Evolutionary conservation across 805 yeast genomes (phyloP).

Genomic region (Candida pini): DNA sequence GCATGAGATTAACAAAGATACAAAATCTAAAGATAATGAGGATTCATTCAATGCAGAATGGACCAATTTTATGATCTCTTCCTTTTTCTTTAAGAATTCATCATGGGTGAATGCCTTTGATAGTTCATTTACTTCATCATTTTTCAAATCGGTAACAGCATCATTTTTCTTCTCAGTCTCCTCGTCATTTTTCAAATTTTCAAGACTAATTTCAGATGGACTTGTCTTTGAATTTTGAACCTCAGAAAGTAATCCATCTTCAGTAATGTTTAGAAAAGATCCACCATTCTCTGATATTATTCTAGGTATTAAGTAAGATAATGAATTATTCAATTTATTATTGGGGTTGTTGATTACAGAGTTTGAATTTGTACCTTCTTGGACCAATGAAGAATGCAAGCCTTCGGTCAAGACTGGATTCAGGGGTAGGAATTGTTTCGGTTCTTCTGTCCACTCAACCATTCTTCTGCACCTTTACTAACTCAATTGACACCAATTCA

Average conservation of each 20-base stretch:
- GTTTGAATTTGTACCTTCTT: not conserved
- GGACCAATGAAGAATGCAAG: too few relatives aligned
- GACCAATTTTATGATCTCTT: conserved; percentile 47
- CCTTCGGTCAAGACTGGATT: conserved; percentile 13
- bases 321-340: conserved; percentile 6
- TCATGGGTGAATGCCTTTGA: conserved; percentile 24
- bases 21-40: conserved; percentile 80
- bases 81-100: conserved; percentile 43
- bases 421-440: conserved; percentile 4
- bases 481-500: too few relatives aligned
- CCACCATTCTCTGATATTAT: conserved; percentile 56
- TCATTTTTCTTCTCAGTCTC: conserved; percentile 15
- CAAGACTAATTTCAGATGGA: too few relatives aligned
- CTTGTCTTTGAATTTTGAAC: conserved; percentile 19
- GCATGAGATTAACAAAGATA: conserved; percentile 74
- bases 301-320: conserved; percentile 53
- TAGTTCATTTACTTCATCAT: not conserved
- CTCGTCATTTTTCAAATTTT: conserved; percentile 16
- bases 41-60: conserved; percentile 80
- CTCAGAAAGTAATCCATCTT: conserved; percentile 45
- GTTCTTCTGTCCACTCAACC: not conserved
- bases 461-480: too few relatives aligned
- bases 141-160: too few relatives aligned
- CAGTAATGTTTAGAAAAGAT: conserved; percentile 54
- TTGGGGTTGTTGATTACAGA: not conserved